A percentile compares a stretch with the other conserved stretches of the same genome.
Evolutionary conservation across 23 red algal species (phyloP).

Genomic region (Gracilaria gracilis): DNA sequence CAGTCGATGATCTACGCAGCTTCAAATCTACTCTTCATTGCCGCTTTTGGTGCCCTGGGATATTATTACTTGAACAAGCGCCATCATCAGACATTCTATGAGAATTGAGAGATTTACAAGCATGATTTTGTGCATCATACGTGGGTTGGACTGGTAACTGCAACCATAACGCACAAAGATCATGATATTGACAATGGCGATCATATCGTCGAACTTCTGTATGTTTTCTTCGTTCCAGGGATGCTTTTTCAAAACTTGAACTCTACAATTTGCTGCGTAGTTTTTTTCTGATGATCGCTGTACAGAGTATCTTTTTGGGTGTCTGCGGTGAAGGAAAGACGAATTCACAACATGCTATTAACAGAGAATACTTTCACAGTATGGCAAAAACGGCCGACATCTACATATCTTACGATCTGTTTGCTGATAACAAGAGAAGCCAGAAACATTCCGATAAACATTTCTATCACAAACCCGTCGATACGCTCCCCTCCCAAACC

Average conservation of each 20-base stretch:
- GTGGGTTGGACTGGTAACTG: constrained; percentile 67
- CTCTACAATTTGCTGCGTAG: neutral
- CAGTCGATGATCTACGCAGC: constrained; percentile 77
- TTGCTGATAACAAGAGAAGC: neutral
- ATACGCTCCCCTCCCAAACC: constrained; percentile 10
- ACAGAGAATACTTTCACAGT: neutral
- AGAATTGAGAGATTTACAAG: constrained; percentile 71
- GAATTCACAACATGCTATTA: neutral
- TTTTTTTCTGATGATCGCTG: neutral
- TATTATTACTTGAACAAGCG: constrained; percentile 65
- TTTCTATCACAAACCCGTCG: neutral
- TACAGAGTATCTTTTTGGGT: neutral
- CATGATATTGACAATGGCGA: constrained; percentile 68
- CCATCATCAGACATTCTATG: constrained; percentile 77
- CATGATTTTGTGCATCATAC: constrained; percentile 76
- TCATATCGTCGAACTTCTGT: constrained; percentile 70
- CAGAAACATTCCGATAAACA: constrained; percentile 12
- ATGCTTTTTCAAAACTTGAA: constrained; percentile 41
- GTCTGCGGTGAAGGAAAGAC: neutral
- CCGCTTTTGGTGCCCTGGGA: constrained; percentile 36
- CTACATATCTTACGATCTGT: neutral
- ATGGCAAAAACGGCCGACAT: neutral
- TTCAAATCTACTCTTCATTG: constrained; percentile 67
- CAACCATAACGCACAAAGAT: constrained; percentile 85
- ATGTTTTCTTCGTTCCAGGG: constrained; percentile 69